Conservation (phyloP, 192 early-diverging fungal genomes). For the Entomortierella chlamydospora region DNA sequence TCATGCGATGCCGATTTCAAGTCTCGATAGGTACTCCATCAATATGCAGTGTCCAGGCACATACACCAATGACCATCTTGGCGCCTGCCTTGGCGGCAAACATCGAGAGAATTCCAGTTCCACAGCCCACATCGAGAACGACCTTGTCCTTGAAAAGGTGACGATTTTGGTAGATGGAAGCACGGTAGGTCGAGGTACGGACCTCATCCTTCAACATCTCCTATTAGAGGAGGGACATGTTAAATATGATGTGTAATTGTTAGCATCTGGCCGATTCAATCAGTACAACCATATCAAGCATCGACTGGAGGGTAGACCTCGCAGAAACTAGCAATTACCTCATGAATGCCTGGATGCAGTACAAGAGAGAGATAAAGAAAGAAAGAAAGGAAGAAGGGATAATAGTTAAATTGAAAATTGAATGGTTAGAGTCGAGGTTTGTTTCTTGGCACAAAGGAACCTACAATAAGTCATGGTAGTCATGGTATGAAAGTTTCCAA, state of each 20-base stretch:
- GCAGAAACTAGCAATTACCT: conserved; percentile 48
- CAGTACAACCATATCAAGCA: background rate
- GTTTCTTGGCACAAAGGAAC: too few relatives aligned
- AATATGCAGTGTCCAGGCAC: conserved; percentile 38
- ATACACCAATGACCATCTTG: conserved; percentile 64
- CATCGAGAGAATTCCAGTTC: conserved; percentile 93
- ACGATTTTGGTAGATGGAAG: conserved; percentile 88
- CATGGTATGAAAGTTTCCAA: too few relatives aligned
- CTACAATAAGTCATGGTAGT: too few relatives aligned
- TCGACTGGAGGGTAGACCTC: background rate
- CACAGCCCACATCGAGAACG: conserved; percentile 91
- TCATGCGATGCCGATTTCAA: too few relatives aligned
- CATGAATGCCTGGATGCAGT: conserved; percentile 79
- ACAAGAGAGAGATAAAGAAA: background rate
- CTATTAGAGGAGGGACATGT: conserved; percentile 45
- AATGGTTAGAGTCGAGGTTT: too few relatives aligned
- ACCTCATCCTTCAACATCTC: conserved; percentile 89
- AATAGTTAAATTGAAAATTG: too few relatives aligned
- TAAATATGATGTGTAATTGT: background rate
- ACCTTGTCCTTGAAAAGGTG: conserved; percentile 87
- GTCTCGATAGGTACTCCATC: too few relatives aligned
- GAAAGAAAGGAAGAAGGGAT: background rate
- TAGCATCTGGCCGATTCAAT: too few relatives aligned
- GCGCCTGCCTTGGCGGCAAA: conserved; percentile 92
- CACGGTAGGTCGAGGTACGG: conserved; percentile 83